Evolutionary conservation across 164 flowering plant genomes (phyloP).

Genomic region (Piper betle): DNA sequence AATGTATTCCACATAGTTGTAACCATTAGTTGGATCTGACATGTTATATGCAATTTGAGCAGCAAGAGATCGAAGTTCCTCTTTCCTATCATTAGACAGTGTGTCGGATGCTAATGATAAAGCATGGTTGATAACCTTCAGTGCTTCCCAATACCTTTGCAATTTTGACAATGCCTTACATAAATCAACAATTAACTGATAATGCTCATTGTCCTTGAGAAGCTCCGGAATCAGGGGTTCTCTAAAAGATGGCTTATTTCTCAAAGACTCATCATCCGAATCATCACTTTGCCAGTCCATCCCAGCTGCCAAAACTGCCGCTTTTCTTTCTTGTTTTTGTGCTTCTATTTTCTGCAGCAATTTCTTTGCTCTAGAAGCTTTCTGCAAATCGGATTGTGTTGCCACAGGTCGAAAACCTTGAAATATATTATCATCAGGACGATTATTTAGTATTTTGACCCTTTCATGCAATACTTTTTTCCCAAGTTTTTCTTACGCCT

Average conservation of each 20-base stretch:
- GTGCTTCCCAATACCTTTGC: conserved; percentile 57
- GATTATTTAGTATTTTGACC: conserved; percentile 33
- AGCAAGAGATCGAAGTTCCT: conserved; percentile 64
- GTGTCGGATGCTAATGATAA: conserved; percentile 31
- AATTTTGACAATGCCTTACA: conserved; percentile 58
- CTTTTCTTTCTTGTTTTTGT: conserved; percentile 43
- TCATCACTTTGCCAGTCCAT: conserved; percentile 62
- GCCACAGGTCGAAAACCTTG: conserved; percentile 46
- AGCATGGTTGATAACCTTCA: conserved; percentile 49
- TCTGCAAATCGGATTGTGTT: conserved; percentile 39
- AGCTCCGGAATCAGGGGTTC: conserved; percentile 61
- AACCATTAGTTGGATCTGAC: conserved; percentile 50
- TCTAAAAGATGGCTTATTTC: conserved; percentile 6
- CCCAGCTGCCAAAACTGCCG: conserved; percentile 70
- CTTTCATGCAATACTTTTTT: conserved; percentile 45
- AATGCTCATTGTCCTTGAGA: conserved; percentile 55
- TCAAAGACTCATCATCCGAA: conserved; percentile 54
- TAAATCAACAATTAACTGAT: conserved; percentile 45
- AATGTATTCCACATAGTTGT: conserved; percentile 40
- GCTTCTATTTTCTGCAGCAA: conserved; percentile 40
- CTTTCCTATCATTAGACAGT: conserved; percentile 42
- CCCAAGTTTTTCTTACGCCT: conserved; percentile 42
- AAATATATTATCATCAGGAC: conserved; percentile 38
- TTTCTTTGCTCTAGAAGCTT: conserved; percentile 66
- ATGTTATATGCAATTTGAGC: conserved; percentile 62